phyloP scores from a whole-genome alignment of 1,284 basidiomycete species.

The Polyporus tsugae region DNA sequence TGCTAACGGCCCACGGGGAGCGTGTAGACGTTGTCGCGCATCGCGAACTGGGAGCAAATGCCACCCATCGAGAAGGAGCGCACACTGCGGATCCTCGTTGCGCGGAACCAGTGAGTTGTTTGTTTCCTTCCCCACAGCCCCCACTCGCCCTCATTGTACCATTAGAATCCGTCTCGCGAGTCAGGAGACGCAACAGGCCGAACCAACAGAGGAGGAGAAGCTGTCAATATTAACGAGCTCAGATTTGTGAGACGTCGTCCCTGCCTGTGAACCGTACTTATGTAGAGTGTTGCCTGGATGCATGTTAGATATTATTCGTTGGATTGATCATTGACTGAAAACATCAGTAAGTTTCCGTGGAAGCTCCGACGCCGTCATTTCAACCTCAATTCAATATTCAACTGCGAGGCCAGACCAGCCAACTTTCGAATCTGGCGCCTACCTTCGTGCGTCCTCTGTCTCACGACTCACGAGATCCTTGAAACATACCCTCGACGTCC shows the following conservation, averaged over 20 bases:
- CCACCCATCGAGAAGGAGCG: conserved; percentile 56
- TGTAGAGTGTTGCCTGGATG: too few relatives aligned
- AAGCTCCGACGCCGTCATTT: too few relatives aligned
- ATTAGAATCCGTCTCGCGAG: conserved; percentile 32
- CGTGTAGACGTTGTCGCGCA: conserved; percentile 58
- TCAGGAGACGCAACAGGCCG: conserved; percentile 28
- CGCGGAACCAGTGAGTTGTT: conserved; percentile 56
- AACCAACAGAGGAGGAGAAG: background rate
- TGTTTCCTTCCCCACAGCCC: too few relatives aligned
- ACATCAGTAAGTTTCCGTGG: too few relatives aligned
- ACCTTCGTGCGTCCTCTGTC: too few relatives aligned
- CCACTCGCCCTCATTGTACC: background rate
- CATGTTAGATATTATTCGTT: too few relatives aligned
- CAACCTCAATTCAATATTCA: too few relatives aligned
- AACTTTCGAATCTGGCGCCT: too few relatives aligned
- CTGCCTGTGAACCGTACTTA: too few relatives aligned
- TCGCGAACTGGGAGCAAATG: conserved; percentile 64
- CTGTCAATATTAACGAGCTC: conserved; percentile 16
- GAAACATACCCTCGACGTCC: background rate
- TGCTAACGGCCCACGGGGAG: background rate
- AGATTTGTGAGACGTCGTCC: background rate
- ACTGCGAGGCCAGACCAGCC: too few relatives aligned
- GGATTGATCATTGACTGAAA: too few relatives aligned
- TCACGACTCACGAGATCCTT: too few relatives aligned
- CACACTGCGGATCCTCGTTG: conserved; percentile 54